These are phyloP conservation scores for Myriosclerotinia scirpicola DNA, from an alignment of 2,329 filamentous ascomycete genomes.

Conservation along the genomic window DNA sequence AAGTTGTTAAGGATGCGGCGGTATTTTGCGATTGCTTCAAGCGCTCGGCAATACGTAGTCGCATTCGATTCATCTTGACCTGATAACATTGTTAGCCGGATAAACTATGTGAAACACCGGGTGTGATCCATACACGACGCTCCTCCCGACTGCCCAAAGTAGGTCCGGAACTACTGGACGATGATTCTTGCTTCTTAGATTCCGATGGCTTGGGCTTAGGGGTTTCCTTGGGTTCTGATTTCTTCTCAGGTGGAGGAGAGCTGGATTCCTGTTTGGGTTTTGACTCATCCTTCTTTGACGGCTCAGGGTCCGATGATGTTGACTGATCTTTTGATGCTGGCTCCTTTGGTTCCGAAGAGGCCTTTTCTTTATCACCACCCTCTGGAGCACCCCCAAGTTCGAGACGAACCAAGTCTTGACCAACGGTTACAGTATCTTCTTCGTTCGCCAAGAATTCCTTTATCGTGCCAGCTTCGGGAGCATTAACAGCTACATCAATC, in stretches of 20 bases:
- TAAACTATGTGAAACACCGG: neutral
- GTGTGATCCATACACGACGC: slow-evolving; percentile 65
- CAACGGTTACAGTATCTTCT: slow-evolving; percentile 92
- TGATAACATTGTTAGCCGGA: slow-evolving; percentile 43
- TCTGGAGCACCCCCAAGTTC: slow-evolving; percentile 70
- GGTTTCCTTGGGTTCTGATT: slow-evolving; percentile 44
- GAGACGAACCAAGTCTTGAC: slow-evolving; percentile 84
- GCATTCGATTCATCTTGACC: slow-evolving; percentile 99
- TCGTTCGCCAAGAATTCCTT: slow-evolving; percentile 90
- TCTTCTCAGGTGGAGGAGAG: slow-evolving; percentile 45
- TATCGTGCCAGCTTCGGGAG: slow-evolving; percentile 84
- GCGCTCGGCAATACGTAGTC: slow-evolving; percentile 92
- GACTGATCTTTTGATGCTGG: slow-evolving; percentile 57
- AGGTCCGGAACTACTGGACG: slow-evolving; percentile 39
- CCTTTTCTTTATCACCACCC: slow-evolving; percentile 54
- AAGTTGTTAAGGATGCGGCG: slow-evolving; percentile 92
- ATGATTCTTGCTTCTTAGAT: slow-evolving; percentile 40
- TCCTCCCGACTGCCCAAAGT: slow-evolving; percentile 77
- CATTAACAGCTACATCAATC: slow-evolving; percentile 97
- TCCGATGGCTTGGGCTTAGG: slow-evolving; percentile 44
- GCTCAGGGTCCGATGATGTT: slow-evolving; percentile 49
- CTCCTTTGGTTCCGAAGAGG: slow-evolving; percentile 56
- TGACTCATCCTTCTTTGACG: slow-evolving; percentile 44
- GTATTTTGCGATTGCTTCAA: slow-evolving; percentile 99
- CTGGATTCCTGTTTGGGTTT: slow-evolving; percentile 45